Evolutionary conservation across 2,329 filamentous ascomycete genomes (phyloP).

Genomic region (Cercospora janseana): DNA sequence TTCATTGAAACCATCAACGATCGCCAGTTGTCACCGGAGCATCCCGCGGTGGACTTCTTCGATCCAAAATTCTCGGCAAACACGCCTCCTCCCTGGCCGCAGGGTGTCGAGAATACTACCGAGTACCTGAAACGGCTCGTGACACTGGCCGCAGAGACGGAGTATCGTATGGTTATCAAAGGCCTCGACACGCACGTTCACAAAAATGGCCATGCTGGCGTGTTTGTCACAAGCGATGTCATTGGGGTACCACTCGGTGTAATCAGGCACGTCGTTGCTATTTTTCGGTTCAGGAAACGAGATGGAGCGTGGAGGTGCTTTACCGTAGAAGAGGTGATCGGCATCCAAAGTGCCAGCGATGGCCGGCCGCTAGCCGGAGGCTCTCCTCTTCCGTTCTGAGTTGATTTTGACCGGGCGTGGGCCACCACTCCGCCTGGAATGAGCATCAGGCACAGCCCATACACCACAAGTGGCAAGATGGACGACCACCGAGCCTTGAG

Average conservation of each 20-base stretch:
- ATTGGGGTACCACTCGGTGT: slow-evolving; percentile 6
- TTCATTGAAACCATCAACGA: slow-evolving; percentile 12
- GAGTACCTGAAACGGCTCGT: slow-evolving; percentile 7
- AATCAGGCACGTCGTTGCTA: slow-evolving; percentile 11
- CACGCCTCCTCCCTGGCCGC: slow-evolving; percentile 10
- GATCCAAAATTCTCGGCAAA: slow-evolving; percentile 9
- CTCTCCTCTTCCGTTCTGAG: slow-evolving; percentile 3
- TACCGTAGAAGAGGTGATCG: slow-evolving; percentile 14
- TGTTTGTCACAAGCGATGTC: slow-evolving; percentile 12
- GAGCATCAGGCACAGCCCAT: no score
- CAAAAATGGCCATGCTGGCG: slow-evolving; percentile 14
- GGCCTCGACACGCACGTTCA: slow-evolving; percentile 12
- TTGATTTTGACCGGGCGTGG: background rate
- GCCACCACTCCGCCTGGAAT: no score
- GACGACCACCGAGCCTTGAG: no score
- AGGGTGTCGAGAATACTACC: slow-evolving; percentile 2
- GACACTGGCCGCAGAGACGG: slow-evolving; percentile 3
- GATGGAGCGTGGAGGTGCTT: slow-evolving; percentile 12
- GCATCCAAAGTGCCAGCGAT: slow-evolving; percentile 10
- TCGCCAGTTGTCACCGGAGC: background rate
- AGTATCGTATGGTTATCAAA: slow-evolving; percentile 10
- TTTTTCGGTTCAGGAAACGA: slow-evolving; percentile 11
- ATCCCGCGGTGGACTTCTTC: slow-evolving; percentile 7
- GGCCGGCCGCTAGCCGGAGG: slow-evolving; percentile 3
- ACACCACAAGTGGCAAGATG: no score